Evolutionary conservation across 345 rosid genomes (phyloP).

Genomic region (Sonneratia alba): DNA sequence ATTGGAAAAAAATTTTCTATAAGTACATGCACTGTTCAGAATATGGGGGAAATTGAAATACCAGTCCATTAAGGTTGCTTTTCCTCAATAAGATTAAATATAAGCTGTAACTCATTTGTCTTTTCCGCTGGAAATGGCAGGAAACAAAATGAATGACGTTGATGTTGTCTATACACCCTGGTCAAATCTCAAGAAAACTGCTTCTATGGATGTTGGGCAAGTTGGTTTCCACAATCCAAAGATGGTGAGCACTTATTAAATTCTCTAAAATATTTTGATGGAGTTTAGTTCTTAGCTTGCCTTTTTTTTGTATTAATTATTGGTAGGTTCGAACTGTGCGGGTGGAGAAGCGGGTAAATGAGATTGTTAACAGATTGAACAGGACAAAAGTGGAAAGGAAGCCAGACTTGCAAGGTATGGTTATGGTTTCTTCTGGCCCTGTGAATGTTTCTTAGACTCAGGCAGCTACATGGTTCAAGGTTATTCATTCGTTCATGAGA

Average conservation of each 20-base stretch:
- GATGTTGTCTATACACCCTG: conserved; percentile 98
- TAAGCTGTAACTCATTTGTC: background rate
- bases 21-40: too few species aligned
- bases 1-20: background rate
- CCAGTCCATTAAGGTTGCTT: background rate
- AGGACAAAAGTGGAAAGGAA: conserved; percentile 83
- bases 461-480: background rate
- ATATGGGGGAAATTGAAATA: background rate
- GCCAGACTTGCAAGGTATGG: conserved; percentile 82
- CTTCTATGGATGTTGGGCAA: conserved; percentile 99
- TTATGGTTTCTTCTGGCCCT: background rate
- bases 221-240: conserved; percentile 86
- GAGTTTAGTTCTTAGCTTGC: conserved; percentile 9
- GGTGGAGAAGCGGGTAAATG: conserved; percentile 93
- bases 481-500: background rate
- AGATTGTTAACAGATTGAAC: conserved; percentile 86
- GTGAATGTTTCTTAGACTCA: background rate
- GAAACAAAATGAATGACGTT: conserved; percentile 86
- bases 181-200: conserved; percentile 89
- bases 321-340: conserved; percentile 71
- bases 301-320: background rate
- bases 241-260: conserved; percentile 40
- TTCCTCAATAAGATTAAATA: background rate
- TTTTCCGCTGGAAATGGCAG: conserved; percentile 23
- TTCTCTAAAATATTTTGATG: conserved; percentile 6